Evolutionary conservation across 257 asterid genomes (phyloP).

Genomic region (Rauvolfia tetraphylla): DNA sequence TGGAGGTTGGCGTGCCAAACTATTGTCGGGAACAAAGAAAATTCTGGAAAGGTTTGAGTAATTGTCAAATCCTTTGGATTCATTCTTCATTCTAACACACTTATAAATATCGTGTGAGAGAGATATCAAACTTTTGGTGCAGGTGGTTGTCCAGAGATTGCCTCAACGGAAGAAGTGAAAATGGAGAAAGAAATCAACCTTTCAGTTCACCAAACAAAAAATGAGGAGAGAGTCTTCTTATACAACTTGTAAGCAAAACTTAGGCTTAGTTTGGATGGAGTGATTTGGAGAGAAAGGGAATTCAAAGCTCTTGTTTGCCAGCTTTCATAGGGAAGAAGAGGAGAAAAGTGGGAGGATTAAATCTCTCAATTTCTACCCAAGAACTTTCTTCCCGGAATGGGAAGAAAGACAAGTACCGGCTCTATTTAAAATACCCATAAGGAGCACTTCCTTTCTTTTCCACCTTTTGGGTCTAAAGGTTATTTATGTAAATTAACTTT

Average conservation of each 20-base stretch:
- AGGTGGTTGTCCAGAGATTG: constrained; percentile 81
- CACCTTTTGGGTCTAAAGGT: no score
- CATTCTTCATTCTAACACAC: background rate
- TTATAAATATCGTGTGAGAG: background rate
- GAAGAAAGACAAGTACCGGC: no score
- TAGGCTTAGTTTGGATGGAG: no score
- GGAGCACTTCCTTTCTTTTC: no score
- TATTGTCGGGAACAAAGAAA: constrained; percentile 88
- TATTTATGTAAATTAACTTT: no score
- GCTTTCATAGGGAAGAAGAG: no score
- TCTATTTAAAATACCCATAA: no score
- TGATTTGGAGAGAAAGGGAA: no score
- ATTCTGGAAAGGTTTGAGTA: constrained; percentile 75
- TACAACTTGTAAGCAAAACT: background rate
- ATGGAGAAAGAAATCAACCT: background rate
- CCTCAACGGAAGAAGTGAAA: constrained; percentile 77
- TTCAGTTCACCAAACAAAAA: background rate
- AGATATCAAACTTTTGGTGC: constrained; percentile 13
- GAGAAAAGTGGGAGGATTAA: no score
- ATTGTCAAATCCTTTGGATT: background rate
- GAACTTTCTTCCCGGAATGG: no score
- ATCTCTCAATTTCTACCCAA: no score
- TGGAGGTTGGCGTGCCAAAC: constrained; percentile 99
- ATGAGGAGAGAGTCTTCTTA: background rate
- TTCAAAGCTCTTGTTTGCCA: no score